A percentile compares a stretch with the other conserved stretches of the same genome.
Evolutionary conservation across 2,329 filamentous ascomycete species (phyloP).

Genomic region (Pleomassaria siparia): DNA sequence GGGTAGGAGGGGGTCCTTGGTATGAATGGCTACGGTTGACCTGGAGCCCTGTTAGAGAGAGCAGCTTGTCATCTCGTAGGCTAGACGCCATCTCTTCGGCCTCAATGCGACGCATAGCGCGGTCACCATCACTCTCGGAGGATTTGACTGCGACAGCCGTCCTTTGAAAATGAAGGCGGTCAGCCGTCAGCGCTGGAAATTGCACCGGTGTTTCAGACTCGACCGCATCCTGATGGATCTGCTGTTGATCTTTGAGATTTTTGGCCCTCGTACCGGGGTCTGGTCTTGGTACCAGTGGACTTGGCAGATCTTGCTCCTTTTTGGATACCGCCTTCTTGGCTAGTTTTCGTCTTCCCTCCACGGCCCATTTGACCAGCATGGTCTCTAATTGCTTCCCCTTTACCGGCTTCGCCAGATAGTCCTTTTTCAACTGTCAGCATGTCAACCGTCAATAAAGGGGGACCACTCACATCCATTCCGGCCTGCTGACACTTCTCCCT

Average conservation of each 20-base stretch:
- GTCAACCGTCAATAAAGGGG: constrained; percentile 11
- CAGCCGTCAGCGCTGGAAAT: constrained; percentile 29
- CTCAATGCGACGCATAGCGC: constrained; percentile 49
- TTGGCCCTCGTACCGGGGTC: constrained; percentile 20
- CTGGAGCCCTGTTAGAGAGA: constrained; percentile 49
- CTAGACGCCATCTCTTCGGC: constrained; percentile 58
- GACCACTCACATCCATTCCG: constrained; percentile 64
- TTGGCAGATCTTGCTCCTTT: constrained; percentile 32
- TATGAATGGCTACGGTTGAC: constrained; percentile 23
- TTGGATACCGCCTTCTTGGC: constrained; percentile 24
- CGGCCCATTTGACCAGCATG: constrained; percentile 69
- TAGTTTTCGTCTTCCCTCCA: constrained; percentile 45
- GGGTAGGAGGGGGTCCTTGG: constrained; percentile 27
- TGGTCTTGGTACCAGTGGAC: constrained; percentile 13
- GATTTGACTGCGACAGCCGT: constrained; percentile 43
- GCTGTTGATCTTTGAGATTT: constrained; percentile 27
- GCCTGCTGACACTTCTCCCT: constrained; percentile 71
- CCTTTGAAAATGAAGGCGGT: constrained; percentile 41
- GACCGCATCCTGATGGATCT: constrained; percentile 25
- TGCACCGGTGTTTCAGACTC: constrained; percentile 40
- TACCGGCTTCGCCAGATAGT: constrained; percentile 57
- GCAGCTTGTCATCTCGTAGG: constrained; percentile 57
- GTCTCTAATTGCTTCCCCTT: constrained; percentile 68
- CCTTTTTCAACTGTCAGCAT: constrained; percentile 28
- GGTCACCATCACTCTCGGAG: constrained; percentile 50